Evolutionary conservation across 176 grass and related monocot species (phyloP), one percentile per base, ranked within the genome.

Genomic region (Guadua angustifolia): DNA sequence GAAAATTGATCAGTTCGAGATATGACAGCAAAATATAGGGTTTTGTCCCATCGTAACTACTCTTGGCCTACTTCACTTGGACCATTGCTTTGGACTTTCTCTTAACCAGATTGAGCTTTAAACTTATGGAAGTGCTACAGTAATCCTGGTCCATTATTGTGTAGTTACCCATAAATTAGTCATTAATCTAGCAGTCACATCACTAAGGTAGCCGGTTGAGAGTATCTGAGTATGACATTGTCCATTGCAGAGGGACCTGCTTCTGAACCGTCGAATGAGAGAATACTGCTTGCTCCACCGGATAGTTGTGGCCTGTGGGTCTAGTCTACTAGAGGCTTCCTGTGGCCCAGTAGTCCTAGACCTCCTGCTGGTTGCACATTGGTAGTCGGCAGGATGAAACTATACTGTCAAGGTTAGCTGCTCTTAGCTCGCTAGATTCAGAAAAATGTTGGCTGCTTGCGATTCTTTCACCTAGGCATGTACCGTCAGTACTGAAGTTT

Each of bases 401-500:
- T 61, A 9, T 25, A 47, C 5, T 22, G 25, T 47, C 59, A 45
- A 15, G 17, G 17, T 53, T 53, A 19, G 18, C 50, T 6, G 5
- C 6, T 19, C 51, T 26, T 9, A 68, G 26, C 19, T 79, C 46
- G 14, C 40, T 12, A 50, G 16, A 49, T 25, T 32, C 8, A 4
- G 2, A 43, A 16, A 60, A 25, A 3, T 57, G 53, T 57, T 42
- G 21, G 19, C 11, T 21, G n/a, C 44, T 26, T 57, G 24, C 11
- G 62, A 59, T 70, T 57, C 40, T 60, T 70, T 59, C 49, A 68
- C 5, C 60, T 51, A 68, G 13, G 36, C 52, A 53, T 78, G 13
- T 64, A 51, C 78, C 50, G 79, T 71, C 64, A 21, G 63, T 79
- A 66, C 44, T 47, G 74, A 73, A 73, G 46, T 74, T 58, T 88